Evolutionary conservation across 768 basidiomycete genomes (phyloP).

Genomic region (Pleurotus sapidus): DNA sequence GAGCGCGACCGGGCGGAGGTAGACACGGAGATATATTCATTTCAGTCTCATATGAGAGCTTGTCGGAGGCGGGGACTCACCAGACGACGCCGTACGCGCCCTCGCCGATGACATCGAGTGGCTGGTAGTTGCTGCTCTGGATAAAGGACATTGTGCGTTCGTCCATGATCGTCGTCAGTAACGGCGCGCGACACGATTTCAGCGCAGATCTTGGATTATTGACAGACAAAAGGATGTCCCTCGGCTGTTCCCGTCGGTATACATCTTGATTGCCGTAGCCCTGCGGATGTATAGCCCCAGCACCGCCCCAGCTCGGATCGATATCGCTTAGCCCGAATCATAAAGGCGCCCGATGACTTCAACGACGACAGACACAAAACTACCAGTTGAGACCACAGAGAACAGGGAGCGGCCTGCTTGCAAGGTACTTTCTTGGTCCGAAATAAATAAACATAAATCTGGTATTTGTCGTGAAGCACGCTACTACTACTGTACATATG

Average conservation of each 20-base stretch:
- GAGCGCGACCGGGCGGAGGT: constrained; percentile 30
- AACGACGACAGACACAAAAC: too few species aligned
- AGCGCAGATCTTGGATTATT: not conserved
- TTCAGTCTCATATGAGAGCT: constrained; percentile 11
- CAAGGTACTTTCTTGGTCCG: too few species aligned
- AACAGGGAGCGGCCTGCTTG: too few species aligned
- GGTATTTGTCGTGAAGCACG: too few species aligned
- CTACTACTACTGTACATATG: too few species aligned
- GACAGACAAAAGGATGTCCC: not conserved
- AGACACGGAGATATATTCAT: not conserved
- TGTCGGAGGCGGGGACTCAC: constrained; percentile 22
- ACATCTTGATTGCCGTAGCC: not conserved
- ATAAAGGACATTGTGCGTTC: constrained; percentile 39
- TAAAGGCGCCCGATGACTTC: too few species aligned
- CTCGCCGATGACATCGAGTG: constrained; percentile 86
- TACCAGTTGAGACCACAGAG: too few species aligned
- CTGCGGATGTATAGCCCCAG: not conserved
- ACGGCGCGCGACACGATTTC: not conserved
- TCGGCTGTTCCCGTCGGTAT: not conserved
- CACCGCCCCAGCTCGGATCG: too few species aligned
- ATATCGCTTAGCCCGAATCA: too few species aligned
- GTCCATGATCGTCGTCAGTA: constrained; percentile 8
- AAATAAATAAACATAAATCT: too few species aligned
- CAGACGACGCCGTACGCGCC: constrained; percentile 94
- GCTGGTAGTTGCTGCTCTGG: constrained; percentile 54